Base-by-base conservation (phyloP, 2,329 filamentous ascomycete species). In the Neofusicoccum umdonicola region DNA sequence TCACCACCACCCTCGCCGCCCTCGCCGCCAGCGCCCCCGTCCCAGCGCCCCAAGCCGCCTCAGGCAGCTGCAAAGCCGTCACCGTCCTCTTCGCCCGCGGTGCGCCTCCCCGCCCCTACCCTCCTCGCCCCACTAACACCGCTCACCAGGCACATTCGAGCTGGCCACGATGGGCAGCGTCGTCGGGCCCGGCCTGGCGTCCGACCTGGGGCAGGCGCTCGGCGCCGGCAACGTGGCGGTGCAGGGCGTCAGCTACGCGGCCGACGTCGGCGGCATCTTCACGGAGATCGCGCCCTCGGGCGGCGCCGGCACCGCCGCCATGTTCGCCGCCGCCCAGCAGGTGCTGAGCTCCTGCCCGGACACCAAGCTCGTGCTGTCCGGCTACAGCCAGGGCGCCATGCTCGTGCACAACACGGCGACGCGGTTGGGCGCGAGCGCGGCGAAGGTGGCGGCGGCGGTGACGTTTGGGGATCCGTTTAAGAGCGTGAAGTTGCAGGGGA, bases 41-140 rank as follows among this genome's bases (percentile, higher is more conserved):
- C 37, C 60, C 58, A 1, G 56, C 19, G 13, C 34, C 52, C 2
- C 15, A 11, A 15, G 27, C 27, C 6, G 6, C 27, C 4, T 31
- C 69, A 68, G 13, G 19, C 47, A 6, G 22, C 37, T 63, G 61
- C 61, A 52, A 52, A 6, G n/a, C 47, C 69, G 27, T n/a, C 2
- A 86, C 83, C 7, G 72, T 87, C 60, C 81, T 87, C 68, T 87
- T 84, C 68, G 84, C 84, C n/a, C 80, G 84, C 17, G 27, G 27
- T 31, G 5, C 27, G 27, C 27, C 27, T 7, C 27, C 27, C 6
- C 27, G 1, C 6, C 27, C 27, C 1, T 5, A 1, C 4, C 27
- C 27, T 1, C 27, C 27, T 7, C 27, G 17, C 27, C 27, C 27
- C 4, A 31, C 27, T 31, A 31, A 31, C 27, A 31, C 27, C 27